Evolutionary conservation across 768 basidiomycete species (phyloP).

Genomic region (Lentinula sp.): DNA sequence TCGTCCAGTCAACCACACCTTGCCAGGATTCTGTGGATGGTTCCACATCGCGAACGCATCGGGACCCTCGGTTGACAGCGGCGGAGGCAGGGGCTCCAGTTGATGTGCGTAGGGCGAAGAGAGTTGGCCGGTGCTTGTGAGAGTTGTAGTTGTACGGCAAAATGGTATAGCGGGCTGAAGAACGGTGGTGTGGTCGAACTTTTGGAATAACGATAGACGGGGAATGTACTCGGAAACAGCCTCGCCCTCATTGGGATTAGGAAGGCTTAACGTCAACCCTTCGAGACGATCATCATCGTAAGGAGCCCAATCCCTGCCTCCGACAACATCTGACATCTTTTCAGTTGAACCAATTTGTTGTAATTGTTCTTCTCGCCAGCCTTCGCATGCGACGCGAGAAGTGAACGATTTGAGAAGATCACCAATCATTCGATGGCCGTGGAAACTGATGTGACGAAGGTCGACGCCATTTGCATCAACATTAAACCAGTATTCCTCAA

Average conservation of each 20-base stretch:
- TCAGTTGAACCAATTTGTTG: background rate
- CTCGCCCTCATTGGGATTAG: background rate
- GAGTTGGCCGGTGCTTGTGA: background rate
- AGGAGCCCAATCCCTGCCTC: background rate
- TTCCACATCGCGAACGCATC: background rate
- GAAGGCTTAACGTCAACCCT: background rate
- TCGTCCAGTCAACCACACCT: background rate
- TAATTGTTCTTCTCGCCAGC: background rate
- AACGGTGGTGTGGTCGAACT: background rate
- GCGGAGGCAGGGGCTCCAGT: background rate
- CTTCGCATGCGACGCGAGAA: conserved; percentile 3
- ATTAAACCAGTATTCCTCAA: background rate
- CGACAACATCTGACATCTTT: background rate
- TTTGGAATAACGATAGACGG: background rate
- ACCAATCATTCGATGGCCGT: background rate
- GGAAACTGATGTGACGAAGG: background rate
- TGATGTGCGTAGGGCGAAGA: background rate
- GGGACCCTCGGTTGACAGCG: background rate
- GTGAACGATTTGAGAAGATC: conserved; percentile 3
- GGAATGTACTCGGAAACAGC: background rate
- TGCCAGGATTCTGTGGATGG: background rate
- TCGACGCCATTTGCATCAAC: background rate
- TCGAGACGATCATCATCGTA: background rate
- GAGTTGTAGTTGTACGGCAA: background rate
- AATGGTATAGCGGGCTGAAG: background rate